Conservation (phyloP, 2,329 filamentous ascomycete genomes). For the Cladosporium sp. region DNA sequence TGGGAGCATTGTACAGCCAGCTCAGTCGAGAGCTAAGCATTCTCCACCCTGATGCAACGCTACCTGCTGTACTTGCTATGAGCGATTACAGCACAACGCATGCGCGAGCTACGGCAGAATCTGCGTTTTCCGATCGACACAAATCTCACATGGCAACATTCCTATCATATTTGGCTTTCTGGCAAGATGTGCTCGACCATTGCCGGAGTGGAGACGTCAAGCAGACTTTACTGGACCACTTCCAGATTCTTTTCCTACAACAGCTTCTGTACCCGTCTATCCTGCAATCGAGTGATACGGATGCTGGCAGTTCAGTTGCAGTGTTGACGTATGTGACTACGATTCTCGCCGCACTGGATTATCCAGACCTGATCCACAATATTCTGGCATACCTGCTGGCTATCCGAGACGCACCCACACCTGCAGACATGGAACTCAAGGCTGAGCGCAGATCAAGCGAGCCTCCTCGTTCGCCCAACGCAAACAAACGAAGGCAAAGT, state of each 20-base stretch:
- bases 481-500: conserved; percentile 78
- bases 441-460: conserved; percentile 5
- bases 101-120: conserved; percentile 67
- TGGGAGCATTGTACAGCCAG: conserved; percentile 74
- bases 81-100: conserved; percentile 80
- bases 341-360: conserved; percentile 86
- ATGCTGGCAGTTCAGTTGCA: conserved; percentile 93
- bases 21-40: conserved; percentile 75
- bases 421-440: conserved; percentile 7
- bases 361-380: conserved; percentile 90
- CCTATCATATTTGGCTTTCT: conserved; percentile 90
- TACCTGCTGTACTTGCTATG: conserved; percentile 80
- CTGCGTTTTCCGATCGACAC: conserved; percentile 70
- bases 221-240: conserved; percentile 90
- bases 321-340: conserved; percentile 89
- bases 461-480: conserved; percentile 47
- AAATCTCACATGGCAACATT: conserved; percentile 89
- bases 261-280: conserved; percentile 95
- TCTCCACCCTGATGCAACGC: conserved; percentile 65
- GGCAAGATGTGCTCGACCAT: conserved; percentile 97
- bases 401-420: conserved; percentile 55
- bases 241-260: conserved; percentile 92
- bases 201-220: conserved; percentile 90
- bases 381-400: conserved; percentile 90
- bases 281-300: conserved; percentile 92